These are phyloP conservation scores for Boletus subparvulus DNA, from an alignment of 768 basidiomycete genomes.

Conservation along the genomic window DNA sequence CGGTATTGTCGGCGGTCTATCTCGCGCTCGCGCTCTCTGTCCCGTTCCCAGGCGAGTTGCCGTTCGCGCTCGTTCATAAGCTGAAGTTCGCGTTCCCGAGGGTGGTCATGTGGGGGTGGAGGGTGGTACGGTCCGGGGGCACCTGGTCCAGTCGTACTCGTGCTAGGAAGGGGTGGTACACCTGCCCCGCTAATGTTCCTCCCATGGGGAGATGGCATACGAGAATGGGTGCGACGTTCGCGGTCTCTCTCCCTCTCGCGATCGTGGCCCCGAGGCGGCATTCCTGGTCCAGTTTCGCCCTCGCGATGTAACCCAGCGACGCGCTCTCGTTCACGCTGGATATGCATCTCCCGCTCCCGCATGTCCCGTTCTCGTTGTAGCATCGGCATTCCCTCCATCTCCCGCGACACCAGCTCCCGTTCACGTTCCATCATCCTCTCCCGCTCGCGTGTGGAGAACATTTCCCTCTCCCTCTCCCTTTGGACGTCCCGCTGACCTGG, in stretches of 20 bases:
- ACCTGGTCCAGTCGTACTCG: conserved; percentile 17
- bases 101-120: conserved; percentile 23
- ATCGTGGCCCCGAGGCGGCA: conserved; percentile 26
- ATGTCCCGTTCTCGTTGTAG: conserved; percentile 27
- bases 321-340: conserved; percentile 30
- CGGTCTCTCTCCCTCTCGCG: conserved; percentile 33
- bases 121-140: conserved; percentile 20
- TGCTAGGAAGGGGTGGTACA: conserved; percentile 4
- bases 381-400: conserved; percentile 23
- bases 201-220: conserved; percentile 28
- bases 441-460: conserved; percentile 19
- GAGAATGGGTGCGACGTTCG: conserved; percentile 27
- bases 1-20: conserved; percentile 29
- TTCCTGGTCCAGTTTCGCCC: conserved; percentile 24
- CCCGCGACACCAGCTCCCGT: conserved; percentile 23
- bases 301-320: conserved; percentile 23
- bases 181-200: conserved; percentile 8
- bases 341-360: conserved; percentile 28
- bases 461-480: conserved; percentile 26
- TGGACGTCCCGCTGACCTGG: conserved; percentile 22
- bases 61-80: conserved; percentile 24
- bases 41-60: conserved; percentile 29
- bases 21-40: conserved; percentile 27
- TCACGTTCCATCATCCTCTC: conserved; percentile 26
- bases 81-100: conserved; percentile 26